Evolutionary conservation across 179 eudicot species (phyloP).

Genomic region (Camellia oleifera): DNA sequence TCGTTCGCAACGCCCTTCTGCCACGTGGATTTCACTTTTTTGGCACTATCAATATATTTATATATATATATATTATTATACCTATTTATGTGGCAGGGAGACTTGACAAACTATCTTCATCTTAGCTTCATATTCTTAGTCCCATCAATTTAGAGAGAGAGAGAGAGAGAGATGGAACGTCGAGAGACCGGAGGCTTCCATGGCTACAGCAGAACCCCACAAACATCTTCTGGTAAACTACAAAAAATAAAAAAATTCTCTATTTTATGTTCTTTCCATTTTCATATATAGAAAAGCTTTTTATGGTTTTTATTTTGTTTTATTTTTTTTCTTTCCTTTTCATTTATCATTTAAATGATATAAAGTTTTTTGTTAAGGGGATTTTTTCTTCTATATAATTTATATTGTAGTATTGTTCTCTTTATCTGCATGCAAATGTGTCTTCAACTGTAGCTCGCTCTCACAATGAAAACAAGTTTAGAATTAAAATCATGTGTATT

Average conservation of each 20-base stretch:
- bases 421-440: constrained; percentile 10
- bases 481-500: no score
- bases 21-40: constrained; percentile 21
- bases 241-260: background rate
- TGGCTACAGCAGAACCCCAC: constrained; percentile 39
- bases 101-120: constrained; percentile 1
- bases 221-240: constrained; percentile 11
- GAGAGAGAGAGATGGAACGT: constrained; percentile 26
- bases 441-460: background rate
- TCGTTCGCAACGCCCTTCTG: constrained; percentile 32
- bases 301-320: no score
- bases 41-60: constrained; percentile 1
- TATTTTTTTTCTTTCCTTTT: background rate
- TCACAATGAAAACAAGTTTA: background rate
- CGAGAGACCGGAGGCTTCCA: constrained; percentile 42
- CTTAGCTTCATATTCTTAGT: background rate
- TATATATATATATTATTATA: no score
- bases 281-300: background rate
- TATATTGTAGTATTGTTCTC: background rate
- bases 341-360: background rate
- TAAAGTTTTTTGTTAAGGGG: background rate
- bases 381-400: background rate
- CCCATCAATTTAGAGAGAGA: background rate
- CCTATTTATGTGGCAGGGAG: background rate
- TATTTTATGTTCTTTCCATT: background rate